phyloP scores from a whole-genome alignment of 768 basidiomycete species.

The Termitomyces sp. region DNA sequence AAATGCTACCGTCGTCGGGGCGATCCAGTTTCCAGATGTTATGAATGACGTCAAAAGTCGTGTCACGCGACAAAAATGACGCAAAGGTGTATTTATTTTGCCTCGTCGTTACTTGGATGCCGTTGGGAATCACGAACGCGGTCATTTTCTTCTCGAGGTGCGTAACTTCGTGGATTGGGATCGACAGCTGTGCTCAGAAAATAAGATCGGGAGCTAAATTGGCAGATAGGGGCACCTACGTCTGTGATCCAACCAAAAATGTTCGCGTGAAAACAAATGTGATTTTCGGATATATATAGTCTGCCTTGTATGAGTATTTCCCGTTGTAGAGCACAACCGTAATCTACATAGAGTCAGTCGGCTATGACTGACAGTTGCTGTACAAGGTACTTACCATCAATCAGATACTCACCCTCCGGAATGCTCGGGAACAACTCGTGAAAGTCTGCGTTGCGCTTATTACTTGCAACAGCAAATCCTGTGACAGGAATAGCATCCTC shows the following conservation, averaged over 20 bases:
- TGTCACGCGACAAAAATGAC: conserved; percentile 94
- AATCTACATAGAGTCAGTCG: conserved; percentile 51
- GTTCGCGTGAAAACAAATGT: conserved; percentile 98
- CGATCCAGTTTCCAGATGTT: conserved; percentile 94
- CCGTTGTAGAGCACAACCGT: conserved; percentile 93
- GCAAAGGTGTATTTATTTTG: conserved; percentile 90
- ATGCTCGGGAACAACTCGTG: conserved; percentile 88
- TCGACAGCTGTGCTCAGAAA: conserved; percentile 53
- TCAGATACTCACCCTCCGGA: conserved; percentile 94
- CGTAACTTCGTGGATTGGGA: conserved; percentile 84
- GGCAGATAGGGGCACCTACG: conserved; percentile 42
- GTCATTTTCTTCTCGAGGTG: conserved; percentile 96
- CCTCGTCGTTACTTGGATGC: conserved; percentile 82
- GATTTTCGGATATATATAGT: conserved; percentile 96
- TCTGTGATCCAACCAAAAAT: conserved; percentile 99
- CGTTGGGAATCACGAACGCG: conserved; percentile 95
- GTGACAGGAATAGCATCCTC: conserved; percentile 86
- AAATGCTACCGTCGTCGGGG: conserved; percentile 50
- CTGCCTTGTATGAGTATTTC: conserved; percentile 97
- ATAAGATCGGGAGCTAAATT: conserved; percentile 16
- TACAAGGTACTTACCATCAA: conserved; percentile 67
- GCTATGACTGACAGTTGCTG: not conserved
- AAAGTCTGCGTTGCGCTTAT: conserved; percentile 91
- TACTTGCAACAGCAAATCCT: conserved; percentile 96
- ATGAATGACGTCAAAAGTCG: conserved; percentile 91